Conservation (phyloP, 169 alveolate genomes). For the Eimeria falciformis region DNA sequence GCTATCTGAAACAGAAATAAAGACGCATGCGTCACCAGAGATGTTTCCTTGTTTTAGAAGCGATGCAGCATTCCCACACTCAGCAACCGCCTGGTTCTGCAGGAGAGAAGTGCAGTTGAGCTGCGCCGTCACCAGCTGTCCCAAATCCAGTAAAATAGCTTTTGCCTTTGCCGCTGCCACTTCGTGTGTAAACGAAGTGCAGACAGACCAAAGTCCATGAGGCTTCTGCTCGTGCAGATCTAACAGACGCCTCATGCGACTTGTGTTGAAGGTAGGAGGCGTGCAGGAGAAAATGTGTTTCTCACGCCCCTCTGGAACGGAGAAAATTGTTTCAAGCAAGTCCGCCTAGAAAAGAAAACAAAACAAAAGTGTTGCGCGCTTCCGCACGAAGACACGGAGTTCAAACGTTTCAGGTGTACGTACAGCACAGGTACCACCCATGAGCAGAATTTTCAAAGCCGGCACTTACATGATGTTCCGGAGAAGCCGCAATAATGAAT, state of each 20-base stretch:
- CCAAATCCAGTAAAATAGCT: slow-evolving; percentile 41
- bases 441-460: no score
- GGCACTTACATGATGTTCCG: not conserved
- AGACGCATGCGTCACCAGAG: no score
- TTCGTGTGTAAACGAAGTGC: slow-evolving; percentile 18
- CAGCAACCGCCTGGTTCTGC: slow-evolving; percentile 8
- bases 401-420: no score
- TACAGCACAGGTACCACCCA: no score
- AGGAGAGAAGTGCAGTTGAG: slow-evolving; percentile 11
- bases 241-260: not conserved
- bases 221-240: not conserved
- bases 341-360: not conserved
- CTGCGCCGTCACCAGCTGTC: slow-evolving; percentile 28
- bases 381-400: no score
- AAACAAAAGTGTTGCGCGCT: no score
- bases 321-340: not conserved
- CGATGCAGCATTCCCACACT: not conserved
- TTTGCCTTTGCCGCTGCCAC: slow-evolving; percentile 52
- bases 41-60: no score
- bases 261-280: not conserved
- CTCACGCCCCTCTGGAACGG: not conserved
- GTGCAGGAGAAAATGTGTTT: not conserved
- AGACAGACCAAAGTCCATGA: slow-evolving; percentile 15
- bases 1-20: no score
- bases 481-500: not conserved